Percentiles rank a stretch among this genome's conserved stretches.
phyloP scores from a whole-genome alignment of 192 early-diverging fungal species.

The Phycomyces blakesleeanus region DNA sequence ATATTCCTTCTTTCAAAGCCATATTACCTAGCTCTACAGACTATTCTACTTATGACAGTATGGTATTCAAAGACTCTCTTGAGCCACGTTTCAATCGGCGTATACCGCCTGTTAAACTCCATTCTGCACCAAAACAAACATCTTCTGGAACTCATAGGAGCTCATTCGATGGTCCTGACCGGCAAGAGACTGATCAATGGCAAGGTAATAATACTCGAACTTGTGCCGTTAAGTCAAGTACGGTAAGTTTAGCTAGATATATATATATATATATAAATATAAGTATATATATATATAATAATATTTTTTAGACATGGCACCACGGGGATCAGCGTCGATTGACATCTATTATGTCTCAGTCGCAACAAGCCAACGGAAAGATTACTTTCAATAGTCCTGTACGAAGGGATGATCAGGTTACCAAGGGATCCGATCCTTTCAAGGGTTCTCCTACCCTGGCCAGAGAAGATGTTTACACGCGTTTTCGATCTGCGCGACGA shows the following conservation, averaged over 20 bases:
- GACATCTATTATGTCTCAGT: constrained; percentile 15
- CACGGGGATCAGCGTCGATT: constrained; percentile 12
- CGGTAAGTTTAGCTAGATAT: constrained; percentile 1
- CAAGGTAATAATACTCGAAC: not conserved
- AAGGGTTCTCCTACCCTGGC: constrained; percentile 24
- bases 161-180: constrained; percentile 12
- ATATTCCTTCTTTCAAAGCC: not conserved
- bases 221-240: not conserved
- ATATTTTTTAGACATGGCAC: constrained; percentile 23
- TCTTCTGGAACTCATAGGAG: not conserved
- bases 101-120: not conserved
- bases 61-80: constrained; percentile 19
- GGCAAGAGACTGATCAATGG: constrained; percentile 11
- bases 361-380: constrained; percentile 24
- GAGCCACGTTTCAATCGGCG: constrained; percentile 28
- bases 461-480: constrained; percentile 5
- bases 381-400: constrained; percentile 20
- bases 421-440: constrained; percentile 18
- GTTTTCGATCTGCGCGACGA: constrained; percentile 10
- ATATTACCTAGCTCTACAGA: not conserved
- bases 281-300: not conserved
- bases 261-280: not conserved
- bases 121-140: not conserved
- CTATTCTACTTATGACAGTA: constrained; percentile 21
- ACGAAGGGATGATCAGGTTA: constrained; percentile 15